Conservation (phyloP, 495 filamentous ascomycete species). For the Mytilinidion resinicola region DNA sequence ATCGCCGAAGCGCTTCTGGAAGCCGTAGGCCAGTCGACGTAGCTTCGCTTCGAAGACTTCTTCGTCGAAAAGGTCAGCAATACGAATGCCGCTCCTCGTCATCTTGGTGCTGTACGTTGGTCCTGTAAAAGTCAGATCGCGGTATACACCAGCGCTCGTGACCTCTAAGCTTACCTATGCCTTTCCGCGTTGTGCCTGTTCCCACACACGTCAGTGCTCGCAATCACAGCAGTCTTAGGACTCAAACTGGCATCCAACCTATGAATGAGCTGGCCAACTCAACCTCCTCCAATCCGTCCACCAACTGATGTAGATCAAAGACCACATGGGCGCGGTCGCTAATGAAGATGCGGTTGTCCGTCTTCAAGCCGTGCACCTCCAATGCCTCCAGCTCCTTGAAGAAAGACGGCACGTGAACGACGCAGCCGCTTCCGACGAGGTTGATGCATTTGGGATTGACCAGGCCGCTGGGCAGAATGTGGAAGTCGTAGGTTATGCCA, state of each 20-base stretch:
- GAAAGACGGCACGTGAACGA: slow-evolving; percentile 79
- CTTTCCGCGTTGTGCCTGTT: slow-evolving; percentile 54
- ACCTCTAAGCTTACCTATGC: slow-evolving; percentile 49
- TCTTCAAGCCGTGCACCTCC: slow-evolving; percentile 48
- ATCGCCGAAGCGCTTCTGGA: slow-evolving; percentile 68
- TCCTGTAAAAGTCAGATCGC: slow-evolving; percentile 7
- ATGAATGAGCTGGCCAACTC: slow-evolving; percentile 51
- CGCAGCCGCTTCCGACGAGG: slow-evolving; percentile 78
- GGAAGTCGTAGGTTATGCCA: slow-evolving; percentile 35
- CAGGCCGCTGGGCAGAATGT: slow-evolving; percentile 61
- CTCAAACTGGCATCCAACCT: slow-evolving; percentile 18
- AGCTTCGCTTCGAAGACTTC: slow-evolving; percentile 68
- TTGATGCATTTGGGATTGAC: slow-evolving; percentile 71
- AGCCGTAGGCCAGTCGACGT: slow-evolving; percentile 56
- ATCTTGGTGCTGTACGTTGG: slow-evolving; percentile 81
- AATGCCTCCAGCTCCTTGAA: slow-evolving; percentile 70
- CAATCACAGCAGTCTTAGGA: neutral
- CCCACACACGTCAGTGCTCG: slow-evolving; percentile 15
- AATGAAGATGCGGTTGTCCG: slow-evolving; percentile 66
- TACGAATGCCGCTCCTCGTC: slow-evolving; percentile 62
- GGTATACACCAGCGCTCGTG: too few species aligned
- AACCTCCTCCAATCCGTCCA: slow-evolving; percentile 76
- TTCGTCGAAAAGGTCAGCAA: slow-evolving; percentile 71
- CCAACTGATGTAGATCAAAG: slow-evolving; percentile 73
- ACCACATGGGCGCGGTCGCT: slow-evolving; percentile 77